phyloP scores from a whole-genome alignment of 805 yeast species.

The Ogataea henricii region DNA sequence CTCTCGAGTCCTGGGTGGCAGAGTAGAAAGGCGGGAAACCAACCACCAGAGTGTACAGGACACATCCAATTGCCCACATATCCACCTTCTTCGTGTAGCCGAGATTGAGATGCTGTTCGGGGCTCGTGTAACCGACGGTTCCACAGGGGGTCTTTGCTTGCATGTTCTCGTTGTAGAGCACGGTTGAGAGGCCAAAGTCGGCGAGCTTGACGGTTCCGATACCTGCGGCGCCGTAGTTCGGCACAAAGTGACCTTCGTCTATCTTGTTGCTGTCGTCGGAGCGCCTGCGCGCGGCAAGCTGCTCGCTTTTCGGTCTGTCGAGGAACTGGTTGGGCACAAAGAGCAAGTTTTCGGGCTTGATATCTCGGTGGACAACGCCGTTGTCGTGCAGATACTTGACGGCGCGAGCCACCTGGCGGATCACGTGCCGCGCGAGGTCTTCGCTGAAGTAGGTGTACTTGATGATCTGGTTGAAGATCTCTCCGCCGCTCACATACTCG shows the following conservation, averaged over 20 bases:
- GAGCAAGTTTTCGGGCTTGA: conserved; percentile 77
- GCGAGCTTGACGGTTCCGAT: conserved; percentile 67
- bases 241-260: conserved; percentile 61
- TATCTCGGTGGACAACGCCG: conserved; percentile 77
- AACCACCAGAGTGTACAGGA: conserved; percentile 64
- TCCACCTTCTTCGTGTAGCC: conserved; percentile 68
- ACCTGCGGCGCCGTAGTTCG: conserved; percentile 60
- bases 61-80: conserved; percentile 76
- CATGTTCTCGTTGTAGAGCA: conserved; percentile 43
- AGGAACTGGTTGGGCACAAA: conserved; percentile 56
- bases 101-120: conserved; percentile 63
- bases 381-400: conserved; percentile 71
- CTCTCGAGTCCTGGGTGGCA: conserved; percentile 54
- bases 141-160: conserved; percentile 73
- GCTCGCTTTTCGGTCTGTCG: conserved; percentile 44
- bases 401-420: conserved; percentile 69
- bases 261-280: conserved; percentile 61
- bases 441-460: conserved; percentile 77
- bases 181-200: conserved; percentile 70
- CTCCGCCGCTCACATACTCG: conserved; percentile 77
- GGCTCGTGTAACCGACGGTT: conserved; percentile 75
- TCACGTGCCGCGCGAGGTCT: conserved; percentile 69
- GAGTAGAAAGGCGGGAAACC: conserved; percentile 81
- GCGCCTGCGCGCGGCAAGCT: conserved; percentile 45
- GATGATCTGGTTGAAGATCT: conserved; percentile 77